Evolutionary conservation across 139 green algal genomes (phyloP), one percentile per base, ranked within the genome.

Genomic region (Chlamydomonas schloesseri): DNA sequence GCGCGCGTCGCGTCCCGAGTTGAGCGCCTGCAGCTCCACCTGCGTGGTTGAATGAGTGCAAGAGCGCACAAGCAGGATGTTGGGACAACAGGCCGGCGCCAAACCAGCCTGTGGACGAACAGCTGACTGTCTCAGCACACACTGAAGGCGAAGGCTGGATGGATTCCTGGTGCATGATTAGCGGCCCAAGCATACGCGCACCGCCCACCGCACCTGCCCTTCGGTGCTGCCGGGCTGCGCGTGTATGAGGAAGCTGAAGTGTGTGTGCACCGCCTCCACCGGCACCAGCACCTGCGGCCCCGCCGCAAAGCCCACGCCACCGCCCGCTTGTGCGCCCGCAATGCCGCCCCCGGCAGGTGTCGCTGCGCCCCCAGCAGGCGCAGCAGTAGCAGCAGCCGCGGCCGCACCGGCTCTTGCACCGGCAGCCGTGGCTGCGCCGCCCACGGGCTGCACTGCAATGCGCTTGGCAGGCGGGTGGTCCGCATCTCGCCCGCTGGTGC

Each of bases 21-120:
- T 93, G 62, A 33, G 64, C 20, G 89, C 80, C 14, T 88, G 89
- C 70, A 93, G 80, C 73, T 76, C 46, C 53, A 87, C 23, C 81
- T 46, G 70, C 70, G 47, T 3, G 28, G 47, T n/a, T n/a, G n/a
- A n/a, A n/a, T n/a, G n/a, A n/a, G n/a, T n/a, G n/a, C n/a, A n/a
- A n/a, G n/a, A n/a, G n/a, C n/a, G n/a, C n/a, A n/a, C n/a, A n/a
- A n/a, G n/a, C n/a, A n/a, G n/a, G n/a, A n/a, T n/a, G n/a, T n/a
- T n/a, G n/a, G n/a, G n/a, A n/a, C n/a, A n/a, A n/a, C n/a, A n/a
- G n/a, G n/a, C n/a, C n/a, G n/a, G n/a, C n/a, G n/a, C n/a, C n/a
- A n/a, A n/a, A n/a, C n/a, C n/a, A n/a, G n/a, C n/a, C n/a, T n/a
- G n/a, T n/a, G n/a, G n/a, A n/a, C n/a, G n/a, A n/a, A n/a, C n/a